Conservation (phyloP, 352 stramenopile species). For the Aphanomyces astaci region DNA sequence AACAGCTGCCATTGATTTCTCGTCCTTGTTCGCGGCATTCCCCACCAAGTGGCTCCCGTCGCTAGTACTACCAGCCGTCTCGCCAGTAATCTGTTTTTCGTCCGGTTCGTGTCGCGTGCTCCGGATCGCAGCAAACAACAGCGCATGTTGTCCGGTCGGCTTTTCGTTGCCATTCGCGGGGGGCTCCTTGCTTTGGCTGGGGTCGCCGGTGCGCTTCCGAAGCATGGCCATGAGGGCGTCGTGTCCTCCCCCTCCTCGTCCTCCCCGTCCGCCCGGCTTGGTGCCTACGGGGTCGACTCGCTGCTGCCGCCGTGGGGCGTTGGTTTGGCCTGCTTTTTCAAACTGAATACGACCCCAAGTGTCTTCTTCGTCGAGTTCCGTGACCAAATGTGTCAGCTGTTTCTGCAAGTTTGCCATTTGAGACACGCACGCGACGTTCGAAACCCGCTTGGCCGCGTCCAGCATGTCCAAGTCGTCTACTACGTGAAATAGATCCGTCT, state of each 20-base stretch:
- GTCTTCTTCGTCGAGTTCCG: slow-evolving; percentile 72
- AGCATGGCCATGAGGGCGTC: background rate
- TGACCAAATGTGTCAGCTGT: slow-evolving; percentile 44
- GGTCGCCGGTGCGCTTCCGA: background rate
- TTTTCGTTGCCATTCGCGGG: background rate
- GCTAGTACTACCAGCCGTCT: too few relatives aligned
- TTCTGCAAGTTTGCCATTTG: slow-evolving; percentile 44
- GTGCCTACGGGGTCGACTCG: background rate
- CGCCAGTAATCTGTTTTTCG: too few relatives aligned
- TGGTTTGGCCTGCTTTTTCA: slow-evolving; percentile 30
- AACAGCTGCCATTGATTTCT: background rate
- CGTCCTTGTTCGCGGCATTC: too few relatives aligned
- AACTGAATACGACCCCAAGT: slow-evolving; percentile 43
- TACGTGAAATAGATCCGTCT: slow-evolving; percentile 59
- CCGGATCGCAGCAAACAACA: slow-evolving; percentile 32
- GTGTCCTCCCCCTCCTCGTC: background rate
- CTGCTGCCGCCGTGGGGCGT: slow-evolving; percentile 31
- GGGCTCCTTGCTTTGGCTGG: background rate
- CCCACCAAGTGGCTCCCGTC: too few relatives aligned
- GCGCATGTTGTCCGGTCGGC: slow-evolving; percentile 19
- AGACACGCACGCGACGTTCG: slow-evolving; percentile 55
- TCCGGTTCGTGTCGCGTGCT: background rate
- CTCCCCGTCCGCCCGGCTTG: background rate
- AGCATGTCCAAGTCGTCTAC: slow-evolving; percentile 51
- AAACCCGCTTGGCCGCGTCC: slow-evolving; percentile 52